Base-by-base conservation (phyloP, 495 filamentous ascomycete species). In the Penicillium dipodomyicola region DNA sequence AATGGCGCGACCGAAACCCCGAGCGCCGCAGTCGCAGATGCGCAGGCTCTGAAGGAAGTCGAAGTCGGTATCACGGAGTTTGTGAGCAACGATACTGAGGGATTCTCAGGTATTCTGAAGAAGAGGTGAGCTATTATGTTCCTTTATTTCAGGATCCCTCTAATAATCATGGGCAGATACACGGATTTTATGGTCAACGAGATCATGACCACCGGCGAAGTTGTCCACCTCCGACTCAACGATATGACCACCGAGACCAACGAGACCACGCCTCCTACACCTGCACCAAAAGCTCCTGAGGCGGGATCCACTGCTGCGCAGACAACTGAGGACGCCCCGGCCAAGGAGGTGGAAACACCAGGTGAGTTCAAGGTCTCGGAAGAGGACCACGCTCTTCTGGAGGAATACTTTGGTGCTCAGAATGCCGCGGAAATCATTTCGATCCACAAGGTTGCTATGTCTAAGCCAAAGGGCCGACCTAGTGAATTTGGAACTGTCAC, bases 151-250 rank as follows among this genome's bases (percentile, higher is more conserved):
- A 30, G 20, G 49, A 30, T 39, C 32, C 4, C 33, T 37, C 41
- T 59, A 46, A 59, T 3, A 6, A 19, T 27, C 60, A 52, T 7
- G 30, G 52, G 10, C 57, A 94, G 91, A 62, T 98, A 91, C 72
- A 96, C 92, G 14, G 94, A 98, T 68, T 98, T 98, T 70, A 74
- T 93, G 47, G 94, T 98, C 54, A 91, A 96, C 68, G 94, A 98
- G 74, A 94, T 98, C 60, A 70, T 80, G 14, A 86, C 85, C 11
- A 81, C 86, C 66, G 93, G 92, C 12, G 74, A 84, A 47, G 92
- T 96, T 3, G 64, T 93, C 42, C 91, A 96, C 70, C 79, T 98
- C 43, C 67, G 73, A 56, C 73, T 76, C 73, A 54, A 82, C 44
- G 67, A 71, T 22, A 56, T 69, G 20, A 60, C 64, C 23, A 51